Base-by-base conservation (phyloP, 1,284 basidiomycete genomes). In the Anthracocystis panici-leucophaei region DNA sequence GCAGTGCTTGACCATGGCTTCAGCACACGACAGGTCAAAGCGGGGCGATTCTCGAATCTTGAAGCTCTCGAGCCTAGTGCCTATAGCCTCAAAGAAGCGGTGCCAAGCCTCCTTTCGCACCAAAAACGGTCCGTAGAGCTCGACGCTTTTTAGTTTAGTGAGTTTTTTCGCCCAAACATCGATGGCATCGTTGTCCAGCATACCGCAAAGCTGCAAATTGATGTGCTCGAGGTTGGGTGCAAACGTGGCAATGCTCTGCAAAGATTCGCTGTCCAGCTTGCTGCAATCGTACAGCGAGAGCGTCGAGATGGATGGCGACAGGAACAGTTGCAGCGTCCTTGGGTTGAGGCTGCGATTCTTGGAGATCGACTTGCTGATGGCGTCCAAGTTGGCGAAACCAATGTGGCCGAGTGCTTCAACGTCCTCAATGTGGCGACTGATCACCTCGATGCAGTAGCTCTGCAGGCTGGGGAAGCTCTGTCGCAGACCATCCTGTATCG, bases 251-350 rank as follows among this genome's bases (percentile, higher is more conserved):
- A 85, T 71, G 35, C 71, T 76, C 44, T 68, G 65, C 51, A 82
- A 58, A 20, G 82, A 69, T 12, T 81, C 74, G 53, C 65, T 67
- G 63, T 77, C 62, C 14, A 85, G 76, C 52, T 79, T 66, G 1
- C 95, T 97, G 68, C 92, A 93, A 86, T 99, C 97, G 83, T 94
- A 97, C 52, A 99, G 87, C 0, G 89, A 90, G 40, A 99, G 87
- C 7, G 88, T 88, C 2, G 88, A 88, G 65, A 95, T 91, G 42
- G 89, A 86, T 1, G 90, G 87, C 60, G 91, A 90, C 81, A 97
- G 94, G 86, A 99, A 96, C 18, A 99, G 87, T 35, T 89, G 89
- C 0, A 90, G 91, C 55, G 5, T 92, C 93, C 68, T 92, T 92
- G 73, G 48, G 38, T 66, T 94, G 91, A 99, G 87, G 69, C 91